phyloP scores from a whole-genome alignment of 148 eudicot genomes.

The Bassia scoparia region DNA sequence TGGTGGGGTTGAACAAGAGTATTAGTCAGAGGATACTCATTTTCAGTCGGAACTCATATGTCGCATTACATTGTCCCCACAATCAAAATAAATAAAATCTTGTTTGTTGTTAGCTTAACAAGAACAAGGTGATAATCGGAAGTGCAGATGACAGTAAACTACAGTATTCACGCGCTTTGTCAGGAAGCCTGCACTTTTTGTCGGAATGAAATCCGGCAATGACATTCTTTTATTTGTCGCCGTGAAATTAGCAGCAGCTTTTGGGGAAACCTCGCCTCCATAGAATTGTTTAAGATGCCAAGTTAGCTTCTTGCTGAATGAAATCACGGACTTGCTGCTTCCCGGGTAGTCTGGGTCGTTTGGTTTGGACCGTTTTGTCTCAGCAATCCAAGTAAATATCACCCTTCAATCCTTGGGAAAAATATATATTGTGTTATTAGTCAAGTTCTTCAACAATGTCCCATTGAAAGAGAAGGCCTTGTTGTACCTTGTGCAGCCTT shows the following conservation, averaged over 20 bases:
- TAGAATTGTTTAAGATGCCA: constrained; percentile 29
- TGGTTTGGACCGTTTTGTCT: constrained; percentile 45
- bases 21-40: background rate
- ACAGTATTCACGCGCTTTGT: background rate
- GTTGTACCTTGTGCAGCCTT: constrained; percentile 41
- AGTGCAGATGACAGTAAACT: constrained; percentile 22
- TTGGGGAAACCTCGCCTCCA: constrained; percentile 45
- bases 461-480: constrained; percentile 61
- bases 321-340: constrained; percentile 56
- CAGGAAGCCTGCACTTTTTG: constrained; percentile 19
- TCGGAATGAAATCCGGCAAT: constrained; percentile 37
- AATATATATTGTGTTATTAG: constrained; percentile 43
- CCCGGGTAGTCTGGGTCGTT: constrained; percentile 47
- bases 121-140: constrained; percentile 18
- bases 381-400: constrained; percentile 40
- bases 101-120: constrained; percentile 13
- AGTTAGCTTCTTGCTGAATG: constrained; percentile 40
- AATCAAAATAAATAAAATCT: constrained; percentile 8
- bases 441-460: constrained; percentile 29
- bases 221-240: constrained; percentile 80
- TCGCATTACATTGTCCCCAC: background rate
- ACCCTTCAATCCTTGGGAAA: constrained; percentile 49
- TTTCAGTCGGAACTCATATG: background rate
- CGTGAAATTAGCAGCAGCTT: constrained; percentile 51
- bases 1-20: background rate